A percentile compares a stretch with the other conserved stretches of the same genome.
Evolutionary conservation across 495 filamentous ascomycete genomes (phyloP).

Genomic region (Penicillium longicatenatum): DNA sequence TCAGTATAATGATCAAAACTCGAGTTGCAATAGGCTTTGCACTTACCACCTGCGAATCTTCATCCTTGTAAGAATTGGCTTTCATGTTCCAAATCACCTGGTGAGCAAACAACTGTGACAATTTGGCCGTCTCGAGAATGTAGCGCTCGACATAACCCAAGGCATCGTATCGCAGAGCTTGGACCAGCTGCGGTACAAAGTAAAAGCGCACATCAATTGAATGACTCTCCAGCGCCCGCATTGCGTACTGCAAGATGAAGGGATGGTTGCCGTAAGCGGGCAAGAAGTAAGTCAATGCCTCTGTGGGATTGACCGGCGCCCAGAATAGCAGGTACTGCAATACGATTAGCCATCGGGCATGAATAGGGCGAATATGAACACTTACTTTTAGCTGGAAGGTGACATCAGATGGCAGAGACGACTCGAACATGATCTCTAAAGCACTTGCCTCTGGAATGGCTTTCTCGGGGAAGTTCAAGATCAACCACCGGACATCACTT

Average conservation of each 20-base stretch:
- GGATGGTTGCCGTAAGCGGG: conserved; percentile 93
- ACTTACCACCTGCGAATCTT: conserved; percentile 84
- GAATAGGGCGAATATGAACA: conserved; percentile 2
- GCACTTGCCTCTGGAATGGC: conserved; percentile 77
- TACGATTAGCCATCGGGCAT: not conserved
- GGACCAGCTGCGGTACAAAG: conserved; percentile 96
- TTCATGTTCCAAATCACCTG: conserved; percentile 99
- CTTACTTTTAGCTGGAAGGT: conserved; percentile 79
- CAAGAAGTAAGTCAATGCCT: conserved; percentile 88
- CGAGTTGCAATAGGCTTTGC: not conserved
- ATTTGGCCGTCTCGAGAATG: conserved; percentile 92
- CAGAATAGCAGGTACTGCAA: conserved; percentile 86
- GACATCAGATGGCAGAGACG: conserved; percentile 74
- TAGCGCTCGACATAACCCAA: conserved; percentile 96
- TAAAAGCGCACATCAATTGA: conserved; percentile 97
- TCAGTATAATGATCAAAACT: conserved; percentile 24
- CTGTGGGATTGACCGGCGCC: conserved; percentile 90
- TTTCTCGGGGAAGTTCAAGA: conserved; percentile 81
- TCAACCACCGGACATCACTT: conserved; percentile 72
- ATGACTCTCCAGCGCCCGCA: conserved; percentile 91
- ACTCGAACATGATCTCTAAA: conserved; percentile 77
- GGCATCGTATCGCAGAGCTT: conserved; percentile 91
- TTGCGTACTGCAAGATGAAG: conserved; percentile 94
- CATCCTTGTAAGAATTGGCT: conserved; percentile 96
- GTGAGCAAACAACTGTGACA: conserved; percentile 95